These are phyloP conservation scores for Arctium lappa DNA, from an alignment of 129 eudicot species.

Conservation along the genomic window DNA sequence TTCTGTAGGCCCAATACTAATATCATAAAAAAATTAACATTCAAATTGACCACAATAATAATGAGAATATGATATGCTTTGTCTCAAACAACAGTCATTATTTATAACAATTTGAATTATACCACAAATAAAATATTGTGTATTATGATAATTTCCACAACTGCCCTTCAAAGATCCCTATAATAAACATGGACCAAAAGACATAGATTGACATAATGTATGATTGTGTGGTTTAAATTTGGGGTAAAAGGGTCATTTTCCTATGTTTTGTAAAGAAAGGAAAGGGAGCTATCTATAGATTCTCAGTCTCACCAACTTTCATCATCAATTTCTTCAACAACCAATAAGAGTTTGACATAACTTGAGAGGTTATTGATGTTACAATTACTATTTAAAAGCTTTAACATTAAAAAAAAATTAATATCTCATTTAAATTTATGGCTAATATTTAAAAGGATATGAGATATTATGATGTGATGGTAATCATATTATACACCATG, in stretches of 20 bases:
- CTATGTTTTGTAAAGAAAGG: constrained; percentile 21
- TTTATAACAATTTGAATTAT: background rate
- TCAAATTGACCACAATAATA: background rate
- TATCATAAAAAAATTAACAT: too few species aligned
- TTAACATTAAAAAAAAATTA: background rate
- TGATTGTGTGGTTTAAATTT: background rate
- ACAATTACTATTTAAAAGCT: background rate
- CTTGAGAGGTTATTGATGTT: background rate
- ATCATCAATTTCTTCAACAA: background rate
- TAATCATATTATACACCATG: background rate
- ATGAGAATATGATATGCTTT: too few species aligned
- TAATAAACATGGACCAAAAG: background rate
- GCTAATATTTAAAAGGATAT: background rate
- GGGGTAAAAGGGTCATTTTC: constrained; percentile 13
- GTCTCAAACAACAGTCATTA: background rate
- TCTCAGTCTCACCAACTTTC: constrained; percentile 17
- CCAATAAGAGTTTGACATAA: constrained; percentile 18
- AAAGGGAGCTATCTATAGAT: constrained; percentile 7
- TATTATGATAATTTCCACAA: background rate
- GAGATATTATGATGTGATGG: background rate
- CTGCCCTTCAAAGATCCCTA: background rate
- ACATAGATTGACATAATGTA: constrained; percentile 4
- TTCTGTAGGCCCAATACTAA: too few species aligned
- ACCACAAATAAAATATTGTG: too few species aligned
- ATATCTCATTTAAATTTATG: background rate